phyloP scores from a whole-genome alignment of 148 eudicot genomes.

The Simmondsia chinensis region DNA sequence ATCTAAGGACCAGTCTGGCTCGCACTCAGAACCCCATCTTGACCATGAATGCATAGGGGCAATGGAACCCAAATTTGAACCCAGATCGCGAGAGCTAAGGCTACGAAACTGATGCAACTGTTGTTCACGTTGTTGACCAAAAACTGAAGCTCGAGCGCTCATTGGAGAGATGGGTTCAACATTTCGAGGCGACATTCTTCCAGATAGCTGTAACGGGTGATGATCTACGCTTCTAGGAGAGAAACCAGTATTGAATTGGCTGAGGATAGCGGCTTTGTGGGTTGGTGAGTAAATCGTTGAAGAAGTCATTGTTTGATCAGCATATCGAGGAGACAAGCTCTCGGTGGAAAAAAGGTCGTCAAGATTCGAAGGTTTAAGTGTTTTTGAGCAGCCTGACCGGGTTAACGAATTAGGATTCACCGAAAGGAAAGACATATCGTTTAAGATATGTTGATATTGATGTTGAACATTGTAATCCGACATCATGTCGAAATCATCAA shows the following conservation, averaged over 20 bases:
- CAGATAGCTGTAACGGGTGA: slow-evolving; percentile 27
- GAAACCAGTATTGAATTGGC: slow-evolving; percentile 53
- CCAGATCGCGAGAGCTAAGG: slow-evolving; percentile 68
- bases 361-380: slow-evolving; percentile 46
- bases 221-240: slow-evolving; percentile 46
- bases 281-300: slow-evolving; percentile 55
- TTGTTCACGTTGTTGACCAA: slow-evolving; percentile 39
- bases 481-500: slow-evolving; percentile 26
- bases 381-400: slow-evolving; percentile 34
- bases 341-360: slow-evolving; percentile 55
- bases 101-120: slow-evolving; percentile 48
- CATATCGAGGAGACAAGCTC: slow-evolving; percentile 45
- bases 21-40: slow-evolving; percentile 37
- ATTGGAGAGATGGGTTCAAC: slow-evolving; percentile 63
- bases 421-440: slow-evolving; percentile 33
- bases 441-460: slow-evolving; percentile 41
- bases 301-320: slow-evolving; percentile 25
- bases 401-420: slow-evolving; percentile 22
- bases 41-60: slow-evolving; percentile 29
- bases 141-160: slow-evolving; percentile 40
- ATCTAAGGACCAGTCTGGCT: slow-evolving; percentile 43
- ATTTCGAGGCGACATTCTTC: slow-evolving; percentile 62
- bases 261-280: slow-evolving; percentile 43
- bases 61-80: slow-evolving; percentile 15
- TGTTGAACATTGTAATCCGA: slow-evolving; percentile 27